Conservation (phyloP, 106 monocot genomes). For the Dendrobium huoshanense region DNA sequence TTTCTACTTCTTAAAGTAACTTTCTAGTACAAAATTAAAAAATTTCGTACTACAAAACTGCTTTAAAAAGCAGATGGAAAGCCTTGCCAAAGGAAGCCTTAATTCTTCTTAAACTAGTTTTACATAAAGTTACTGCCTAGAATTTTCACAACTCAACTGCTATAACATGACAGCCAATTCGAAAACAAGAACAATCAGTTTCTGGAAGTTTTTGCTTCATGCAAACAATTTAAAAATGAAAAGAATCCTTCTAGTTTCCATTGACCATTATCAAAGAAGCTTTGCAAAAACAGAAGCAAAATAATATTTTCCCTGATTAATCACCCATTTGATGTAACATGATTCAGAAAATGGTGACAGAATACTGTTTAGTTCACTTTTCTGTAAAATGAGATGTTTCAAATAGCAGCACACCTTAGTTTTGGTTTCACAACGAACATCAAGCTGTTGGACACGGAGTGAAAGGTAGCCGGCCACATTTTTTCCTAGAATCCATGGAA, state of each 20-base stretch:
- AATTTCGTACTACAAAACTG: too few relatives aligned
- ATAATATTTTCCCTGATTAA: too few relatives aligned
- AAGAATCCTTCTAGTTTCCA: not conserved
- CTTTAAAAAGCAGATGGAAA: too few relatives aligned
- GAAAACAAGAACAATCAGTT: not conserved
- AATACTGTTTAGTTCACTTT: not conserved
- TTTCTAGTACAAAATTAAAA: too few relatives aligned
- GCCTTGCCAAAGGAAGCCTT: too few relatives aligned
- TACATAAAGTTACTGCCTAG: too few relatives aligned
- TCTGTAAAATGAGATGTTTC: not conserved
- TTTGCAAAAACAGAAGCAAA: too few relatives aligned
- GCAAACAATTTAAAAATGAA: not conserved
- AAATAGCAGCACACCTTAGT: slow-evolving; percentile 36
- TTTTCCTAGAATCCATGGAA: slow-evolving; percentile 71
- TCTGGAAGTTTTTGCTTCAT: not conserved
- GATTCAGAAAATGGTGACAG: not conserved
- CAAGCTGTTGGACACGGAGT: slow-evolving; percentile 72
- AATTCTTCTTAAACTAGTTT: too few relatives aligned
- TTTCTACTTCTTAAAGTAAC: too few relatives aligned
- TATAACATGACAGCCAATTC: not conserved
- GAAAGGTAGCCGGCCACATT: slow-evolving; percentile 70
- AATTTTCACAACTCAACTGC: too few relatives aligned
- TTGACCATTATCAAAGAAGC: not conserved
- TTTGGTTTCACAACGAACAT: slow-evolving; percentile 90
- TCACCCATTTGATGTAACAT: not conserved